Conservation (phyloP, 805 yeast species). For the Starmerella stellata region DNA sequence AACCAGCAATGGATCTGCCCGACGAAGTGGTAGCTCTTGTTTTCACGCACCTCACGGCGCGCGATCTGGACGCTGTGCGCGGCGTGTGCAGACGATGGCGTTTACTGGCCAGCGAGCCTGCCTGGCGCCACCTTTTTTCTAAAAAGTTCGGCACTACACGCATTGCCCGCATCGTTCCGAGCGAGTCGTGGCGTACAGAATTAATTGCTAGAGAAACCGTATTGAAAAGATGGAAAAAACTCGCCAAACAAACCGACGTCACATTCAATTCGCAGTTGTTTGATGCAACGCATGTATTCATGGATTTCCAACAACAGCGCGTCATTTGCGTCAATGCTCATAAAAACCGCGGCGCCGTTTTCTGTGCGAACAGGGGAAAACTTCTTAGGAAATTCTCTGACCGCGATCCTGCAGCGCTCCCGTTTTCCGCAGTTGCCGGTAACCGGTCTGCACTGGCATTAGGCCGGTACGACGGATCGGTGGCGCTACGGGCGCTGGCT, state of each 20-base stretch:
- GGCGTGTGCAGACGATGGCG: slow-evolving; percentile 21
- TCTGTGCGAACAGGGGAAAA: slow-evolving; percentile 21
- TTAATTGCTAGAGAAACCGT: slow-evolving; percentile 15
- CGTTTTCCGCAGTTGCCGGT: slow-evolving; percentile 15
- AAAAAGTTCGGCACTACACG: slow-evolving; percentile 14
- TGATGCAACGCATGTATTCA: slow-evolving; percentile 14
- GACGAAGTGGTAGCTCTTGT: slow-evolving; percentile 9
- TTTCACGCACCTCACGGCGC: slow-evolving; percentile 7
- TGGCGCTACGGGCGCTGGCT: slow-evolving; percentile 4
- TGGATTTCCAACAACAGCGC: slow-evolving; percentile 15
- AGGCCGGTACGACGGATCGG: slow-evolving; percentile 18
- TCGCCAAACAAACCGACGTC: slow-evolving; percentile 15
- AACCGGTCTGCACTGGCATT: slow-evolving; percentile 20
- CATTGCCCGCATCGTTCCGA: slow-evolving; percentile 16
- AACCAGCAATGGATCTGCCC: slow-evolving; percentile 13
- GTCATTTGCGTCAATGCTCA: slow-evolving; percentile 16
- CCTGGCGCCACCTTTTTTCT: slow-evolving; percentile 20
- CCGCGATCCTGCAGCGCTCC: slow-evolving; percentile 6
- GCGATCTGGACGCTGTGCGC: slow-evolving; percentile 16
- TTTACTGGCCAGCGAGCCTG: slow-evolving; percentile 17
- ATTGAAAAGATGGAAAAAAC: slow-evolving; percentile 18
- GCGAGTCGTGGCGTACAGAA: slow-evolving; percentile 21
- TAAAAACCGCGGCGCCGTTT: slow-evolving; percentile 18
- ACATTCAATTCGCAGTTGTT: slow-evolving; percentile 16
- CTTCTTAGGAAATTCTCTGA: slow-evolving; percentile 17